phyloP scores from a whole-genome alignment of 129 eudicot genomes.

The Tanacetum coccineum region DNA sequence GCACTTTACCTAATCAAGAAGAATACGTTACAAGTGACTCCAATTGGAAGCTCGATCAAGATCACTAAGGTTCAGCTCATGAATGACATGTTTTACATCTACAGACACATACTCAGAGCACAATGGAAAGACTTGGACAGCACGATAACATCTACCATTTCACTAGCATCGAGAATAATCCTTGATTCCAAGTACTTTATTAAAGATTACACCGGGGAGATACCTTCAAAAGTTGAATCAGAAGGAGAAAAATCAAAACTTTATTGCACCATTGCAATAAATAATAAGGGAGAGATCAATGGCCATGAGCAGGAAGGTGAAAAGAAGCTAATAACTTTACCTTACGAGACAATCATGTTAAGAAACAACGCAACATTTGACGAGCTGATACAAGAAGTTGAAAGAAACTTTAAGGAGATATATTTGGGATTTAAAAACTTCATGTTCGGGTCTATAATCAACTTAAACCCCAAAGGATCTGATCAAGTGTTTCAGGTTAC shows the following conservation, averaged over 20 bases:
- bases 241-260: slow-evolving; percentile 35
- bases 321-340: slow-evolving; percentile 29
- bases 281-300: slow-evolving; percentile 13
- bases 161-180: slow-evolving; percentile 70
- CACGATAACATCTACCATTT: slow-evolving; percentile 40
- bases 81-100: slow-evolving; percentile 63
- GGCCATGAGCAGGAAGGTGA: slow-evolving; percentile 13
- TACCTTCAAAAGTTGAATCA: slow-evolving; percentile 21
- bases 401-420: slow-evolving; percentile 51
- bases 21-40: slow-evolving; percentile 34
- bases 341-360: slow-evolving; percentile 52
- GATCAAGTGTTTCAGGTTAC: slow-evolving; percentile 49
- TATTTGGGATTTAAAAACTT: slow-evolving; percentile 60
- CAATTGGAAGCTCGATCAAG: slow-evolving; percentile 38
- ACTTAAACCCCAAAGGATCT: slow-evolving; percentile 38
- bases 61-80: slow-evolving; percentile 59
- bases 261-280: slow-evolving; percentile 43
- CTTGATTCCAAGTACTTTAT: slow-evolving; percentile 71
- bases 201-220: slow-evolving; percentile 42
- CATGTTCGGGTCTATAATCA: slow-evolving; percentile 32
- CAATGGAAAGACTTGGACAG: slow-evolving; percentile 28
- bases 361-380: slow-evolving; percentile 47
- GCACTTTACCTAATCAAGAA: slow-evolving; percentile 45
- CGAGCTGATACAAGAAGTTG: slow-evolving; percentile 65
- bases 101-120: slow-evolving; percentile 51